Percentiles rank a stretch among this genome's conserved stretches.
Evolutionary conservation across 164 flowering plant species (phyloP).

Genomic region (Vitis amurensis): DNA sequence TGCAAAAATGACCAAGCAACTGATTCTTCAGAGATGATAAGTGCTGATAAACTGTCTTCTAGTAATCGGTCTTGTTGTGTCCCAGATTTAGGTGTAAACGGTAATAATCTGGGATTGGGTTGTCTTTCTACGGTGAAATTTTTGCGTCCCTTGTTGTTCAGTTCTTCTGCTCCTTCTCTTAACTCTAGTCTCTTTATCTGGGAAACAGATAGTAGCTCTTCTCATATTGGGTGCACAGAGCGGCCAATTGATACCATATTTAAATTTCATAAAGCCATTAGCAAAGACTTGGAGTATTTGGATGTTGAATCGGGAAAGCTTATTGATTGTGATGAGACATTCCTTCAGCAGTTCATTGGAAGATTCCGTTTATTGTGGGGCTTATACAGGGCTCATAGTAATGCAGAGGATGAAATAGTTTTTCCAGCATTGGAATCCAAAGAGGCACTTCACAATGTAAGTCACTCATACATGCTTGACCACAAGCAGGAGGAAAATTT

Average conservation of each 20-base stretch:
- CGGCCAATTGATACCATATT: constrained; percentile 94
- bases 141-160: constrained; percentile 68
- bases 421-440: constrained; percentile 97
- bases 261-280: constrained; percentile 92
- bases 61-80: constrained; percentile 72
- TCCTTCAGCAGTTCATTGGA: constrained; percentile 84
- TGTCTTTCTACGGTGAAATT: constrained; percentile 68
- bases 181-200: constrained; percentile 88
- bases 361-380: constrained; percentile 94
- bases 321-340: constrained; percentile 61
- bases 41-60: constrained; percentile 35
- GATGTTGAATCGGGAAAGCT: constrained; percentile 96
- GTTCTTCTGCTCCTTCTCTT: constrained; percentile 76
- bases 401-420: constrained; percentile 98
- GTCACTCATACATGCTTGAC: constrained; percentile 94
- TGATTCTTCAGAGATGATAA: constrained; percentile 18
- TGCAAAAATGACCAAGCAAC: constrained; percentile 19
- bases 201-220: constrained; percentile 67
- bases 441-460: constrained; percentile 96
- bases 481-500: constrained; percentile 93
- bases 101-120: constrained; percentile 59
- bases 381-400: constrained; percentile 92
- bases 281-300: constrained; percentile 93
- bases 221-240: constrained; percentile 34
- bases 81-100: constrained; percentile 84